Base-by-base conservation (phyloP, 139 green algal genomes). In the Parachlorella kessleri region DNA sequence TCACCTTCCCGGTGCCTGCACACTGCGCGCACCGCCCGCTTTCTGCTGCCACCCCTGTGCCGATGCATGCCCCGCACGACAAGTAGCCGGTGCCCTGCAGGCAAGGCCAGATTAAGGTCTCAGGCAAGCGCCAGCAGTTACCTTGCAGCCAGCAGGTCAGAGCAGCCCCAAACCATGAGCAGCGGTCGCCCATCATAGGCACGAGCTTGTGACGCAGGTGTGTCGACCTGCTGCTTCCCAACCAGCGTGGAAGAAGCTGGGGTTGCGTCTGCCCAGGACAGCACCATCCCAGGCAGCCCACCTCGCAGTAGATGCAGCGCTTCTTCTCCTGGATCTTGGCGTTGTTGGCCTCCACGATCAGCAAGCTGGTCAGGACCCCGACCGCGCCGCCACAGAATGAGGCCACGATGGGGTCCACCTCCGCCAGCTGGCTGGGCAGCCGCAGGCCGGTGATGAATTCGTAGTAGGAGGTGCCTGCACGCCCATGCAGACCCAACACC, bases 391-490 rank as follows among this genome's bases (percentile, higher is more conserved):
- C 97, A 79, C 93, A 98, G 88, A 99, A 99, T 42, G 94, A 98
- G 0, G 97, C 97, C 40, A 99, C 97, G 48, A 99, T 99, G 63
- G 97, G 97, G 83, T 99, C 97, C 65, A 99, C 95, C 80, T 95
- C 70, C 0, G 93, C 92, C 68, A 98, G 90, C 90, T 98, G 94
- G n/a, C 54, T 74, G 6, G 96, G 96, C 76, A 99, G 87, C 83
- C 96, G 88, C 84, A 98, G 74, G n/a, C 55, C 81, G 28, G 83
- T 3, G 81, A 99, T 97, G 86, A 99, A 98, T 10, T 99, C 94
- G 10, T 70, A 36, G 84, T 99, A 99, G 4, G 91, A 94, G 1
- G 86, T 93, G 53, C 95, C 92, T 93, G 38, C 59, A 59, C 14
- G 48, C 48, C n/a, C n/a, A n/a, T n/a, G n/a, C n/a, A n/a, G n/a